These are phyloP conservation scores for Pythium phragmiticola DNA, from an alignment of 352 stramenopile genomes.

Conservation along the genomic window DNA sequence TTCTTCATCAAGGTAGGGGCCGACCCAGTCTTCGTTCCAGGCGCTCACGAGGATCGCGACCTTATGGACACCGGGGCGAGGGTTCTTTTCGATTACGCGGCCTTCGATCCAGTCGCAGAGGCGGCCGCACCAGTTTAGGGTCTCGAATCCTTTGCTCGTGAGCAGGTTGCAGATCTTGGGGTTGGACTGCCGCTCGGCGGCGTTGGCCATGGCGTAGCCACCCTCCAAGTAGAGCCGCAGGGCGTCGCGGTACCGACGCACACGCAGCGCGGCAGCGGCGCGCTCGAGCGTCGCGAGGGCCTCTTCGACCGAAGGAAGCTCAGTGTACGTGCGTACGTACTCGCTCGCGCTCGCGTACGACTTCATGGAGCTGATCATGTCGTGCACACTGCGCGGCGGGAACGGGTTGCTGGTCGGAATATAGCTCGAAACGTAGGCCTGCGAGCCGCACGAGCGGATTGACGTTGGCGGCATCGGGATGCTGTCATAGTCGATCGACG, in stretches of 20 bases:
- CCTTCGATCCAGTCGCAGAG: conserved; percentile 87
- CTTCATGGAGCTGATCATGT: conserved; percentile 78
- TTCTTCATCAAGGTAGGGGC: conserved; percentile 67
- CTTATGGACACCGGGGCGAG: conserved; percentile 75
- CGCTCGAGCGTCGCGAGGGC: conserved; percentile 73
- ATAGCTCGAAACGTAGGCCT: conserved; percentile 74
- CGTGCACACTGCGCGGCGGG: conserved; percentile 52
- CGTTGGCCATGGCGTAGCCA: conserved; percentile 82
- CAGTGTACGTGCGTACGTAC: conserved; percentile 70
- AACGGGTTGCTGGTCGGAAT: conserved; percentile 70
- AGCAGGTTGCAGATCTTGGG: conserved; percentile 86
- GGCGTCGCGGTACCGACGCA: conserved; percentile 72
- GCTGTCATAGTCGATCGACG: conserved; percentile 60
- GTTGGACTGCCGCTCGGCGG: conserved; percentile 73
- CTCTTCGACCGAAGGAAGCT: conserved; percentile 78
- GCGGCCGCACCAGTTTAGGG: conserved; percentile 79
- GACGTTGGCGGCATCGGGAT: conserved; percentile 60
- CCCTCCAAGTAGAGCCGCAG: conserved; percentile 83
- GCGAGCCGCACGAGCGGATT: conserved; percentile 72
- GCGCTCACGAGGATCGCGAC: conserved; percentile 65
- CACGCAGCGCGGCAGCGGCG: conserved; percentile 50
- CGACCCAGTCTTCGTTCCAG: conserved; percentile 79
- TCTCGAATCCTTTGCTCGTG: conserved; percentile 84
- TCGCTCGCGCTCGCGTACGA: conserved; percentile 75
- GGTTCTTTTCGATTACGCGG: conserved; percentile 69